Evolutionary conservation across 768 basidiomycete species (phyloP).

Genomic region (Suillus luteus): DNA sequence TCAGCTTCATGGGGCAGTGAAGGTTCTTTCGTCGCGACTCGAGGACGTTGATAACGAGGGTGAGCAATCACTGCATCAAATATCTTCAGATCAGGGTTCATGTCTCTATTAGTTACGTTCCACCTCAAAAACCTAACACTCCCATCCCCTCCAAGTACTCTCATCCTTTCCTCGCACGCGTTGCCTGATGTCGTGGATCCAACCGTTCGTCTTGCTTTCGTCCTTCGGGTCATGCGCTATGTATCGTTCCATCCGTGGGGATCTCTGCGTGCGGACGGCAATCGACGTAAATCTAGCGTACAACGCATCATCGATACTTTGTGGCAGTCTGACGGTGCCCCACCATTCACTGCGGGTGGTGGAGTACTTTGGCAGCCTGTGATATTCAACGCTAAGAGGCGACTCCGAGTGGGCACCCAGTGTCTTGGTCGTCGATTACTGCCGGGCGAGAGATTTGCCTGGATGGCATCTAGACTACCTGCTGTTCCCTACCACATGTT

Average conservation of each 20-base stretch:
- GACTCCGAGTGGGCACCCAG: conserved; percentile 22
- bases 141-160: conserved; percentile 52
- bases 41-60: conserved; percentile 50
- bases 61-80: conserved; percentile 20
- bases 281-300: conserved; percentile 50
- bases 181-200: conserved; percentile 38
- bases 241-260: conserved; percentile 81
- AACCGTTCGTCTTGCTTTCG: conserved; percentile 40
- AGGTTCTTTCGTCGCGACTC: conserved; percentile 36
- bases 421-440: conserved; percentile 19
- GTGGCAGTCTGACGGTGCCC: conserved; percentile 39
- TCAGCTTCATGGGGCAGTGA: conserved; percentile 41
- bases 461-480: conserved; percentile 66
- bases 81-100: conserved; percentile 4
- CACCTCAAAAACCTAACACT: conserved; percentile 38
- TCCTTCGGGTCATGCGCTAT: conserved; percentile 64
- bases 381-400: conserved; percentile 29
- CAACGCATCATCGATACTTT: conserved; percentile 49
- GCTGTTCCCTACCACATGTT: conserved; percentile 40
- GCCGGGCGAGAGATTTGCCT: conserved; percentile 41
- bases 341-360: conserved; percentile 56
- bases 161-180: conserved; percentile 43
- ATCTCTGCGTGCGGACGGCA: conserved; percentile 58
- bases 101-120: conserved; percentile 41
- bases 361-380: conserved; percentile 68